These are phyloP conservation scores for Paramecium sonneborni DNA, from an alignment of 73 alveolate species.

Conservation along the genomic window DNA sequence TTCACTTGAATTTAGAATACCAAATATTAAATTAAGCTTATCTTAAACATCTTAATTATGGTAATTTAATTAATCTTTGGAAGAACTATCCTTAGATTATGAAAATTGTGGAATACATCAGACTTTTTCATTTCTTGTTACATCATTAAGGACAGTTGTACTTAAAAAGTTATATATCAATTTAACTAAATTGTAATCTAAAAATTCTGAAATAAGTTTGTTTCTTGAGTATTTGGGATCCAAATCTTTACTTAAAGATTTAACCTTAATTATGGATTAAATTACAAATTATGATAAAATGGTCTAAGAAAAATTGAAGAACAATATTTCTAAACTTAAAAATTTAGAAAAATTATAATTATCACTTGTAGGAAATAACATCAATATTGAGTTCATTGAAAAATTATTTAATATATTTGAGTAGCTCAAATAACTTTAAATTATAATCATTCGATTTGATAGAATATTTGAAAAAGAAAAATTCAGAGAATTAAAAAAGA, in stretches of 20 bases:
- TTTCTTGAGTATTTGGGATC: constrained; percentile 26
- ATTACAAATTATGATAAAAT: neutral
- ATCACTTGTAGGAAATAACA: neutral
- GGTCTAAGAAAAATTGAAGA: neutral
- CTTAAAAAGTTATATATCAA: neutral
- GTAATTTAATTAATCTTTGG: neutral
- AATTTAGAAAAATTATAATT: neutral
- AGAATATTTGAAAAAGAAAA: neutral
- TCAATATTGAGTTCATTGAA: neutral
- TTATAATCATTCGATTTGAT: neutral
- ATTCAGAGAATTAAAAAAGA: neutral
- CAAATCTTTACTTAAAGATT: neutral
- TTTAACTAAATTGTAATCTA: neutral
- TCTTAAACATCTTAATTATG: neutral
- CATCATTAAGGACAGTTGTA: neutral
- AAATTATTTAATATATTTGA: neutral
- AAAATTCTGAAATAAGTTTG: neutral
- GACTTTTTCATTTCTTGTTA: neutral
- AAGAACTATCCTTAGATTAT: constrained; percentile 1
- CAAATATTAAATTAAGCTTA: neutral
- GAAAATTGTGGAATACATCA: neutral
- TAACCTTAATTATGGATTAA: constrained; percentile 1
- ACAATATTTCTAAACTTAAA: neutral
- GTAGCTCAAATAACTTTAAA: neutral
- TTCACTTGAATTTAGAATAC: neutral